Percentiles rank a stretch among this genome's conserved stretches.
Evolutionary conservation across 2,329 filamentous ascomycete genomes (phyloP).

Genomic region (Cladophialophora carrionii): DNA sequence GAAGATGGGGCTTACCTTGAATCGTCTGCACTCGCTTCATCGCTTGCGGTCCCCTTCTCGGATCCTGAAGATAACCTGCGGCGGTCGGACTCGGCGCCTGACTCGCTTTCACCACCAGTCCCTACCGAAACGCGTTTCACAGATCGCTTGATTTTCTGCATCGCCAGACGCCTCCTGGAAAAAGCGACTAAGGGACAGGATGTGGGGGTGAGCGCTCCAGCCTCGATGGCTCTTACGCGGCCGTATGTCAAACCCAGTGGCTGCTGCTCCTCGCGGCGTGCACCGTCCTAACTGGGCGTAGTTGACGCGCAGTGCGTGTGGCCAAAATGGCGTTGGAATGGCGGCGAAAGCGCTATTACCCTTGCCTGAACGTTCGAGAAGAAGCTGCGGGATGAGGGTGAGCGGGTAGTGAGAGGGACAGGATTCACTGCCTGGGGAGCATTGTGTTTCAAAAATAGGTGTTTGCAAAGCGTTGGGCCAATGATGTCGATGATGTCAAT

Average conservation of each 20-base stretch:
- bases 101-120: constrained; percentile 8
- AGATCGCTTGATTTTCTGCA: constrained; percentile 41
- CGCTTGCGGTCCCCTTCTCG: neutral
- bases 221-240: constrained; percentile 15
- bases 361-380: neutral
- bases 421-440: neutral
- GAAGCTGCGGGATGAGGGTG: neutral
- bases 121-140: constrained; percentile 13
- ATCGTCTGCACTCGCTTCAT: neutral
- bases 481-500: constrained; percentile 14
- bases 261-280: neutral
- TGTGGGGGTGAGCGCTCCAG: constrained; percentile 6
- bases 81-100: constrained; percentile 4
- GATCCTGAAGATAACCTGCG: constrained; percentile 2
- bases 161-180: constrained; percentile 4
- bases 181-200: neutral
- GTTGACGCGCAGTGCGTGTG: constrained; percentile 13
- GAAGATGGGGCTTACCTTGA: constrained; percentile 15
- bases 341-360: neutral
- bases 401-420: neutral
- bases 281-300: constrained; percentile 2
- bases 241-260: neutral
- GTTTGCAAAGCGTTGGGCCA: constrained; percentile 1
- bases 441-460: constrained; percentile 21
- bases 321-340: constrained; percentile 2